Evolutionary conservation across 768 basidiomycete species (phyloP), one percentile per base, ranked within the genome.

Genomic region (Hebeloma cylindrosporum): DNA sequence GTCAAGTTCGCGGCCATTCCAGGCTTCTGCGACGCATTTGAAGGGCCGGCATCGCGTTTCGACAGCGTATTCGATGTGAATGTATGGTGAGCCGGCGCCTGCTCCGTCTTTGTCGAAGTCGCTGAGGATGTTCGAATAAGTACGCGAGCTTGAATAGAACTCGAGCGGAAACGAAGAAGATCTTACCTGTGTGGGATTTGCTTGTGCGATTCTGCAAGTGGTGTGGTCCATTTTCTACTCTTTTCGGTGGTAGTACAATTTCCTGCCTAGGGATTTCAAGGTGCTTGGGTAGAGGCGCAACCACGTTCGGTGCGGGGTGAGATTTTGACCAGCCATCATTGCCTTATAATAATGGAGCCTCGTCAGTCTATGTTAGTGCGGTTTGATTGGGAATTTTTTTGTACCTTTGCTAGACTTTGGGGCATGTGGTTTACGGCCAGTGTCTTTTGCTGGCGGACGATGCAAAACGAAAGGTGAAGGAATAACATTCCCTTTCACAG

Each of bases 271-370:
- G 23, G 40, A 20, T 27, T 42, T 42, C 29, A 32, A 16, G 27
- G n/a, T n/a, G n/a, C n/a, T 42, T 27, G 40, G 32, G 22, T 31
- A 32, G 14, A 31, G 29, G 18, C n/a, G n/a, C n/a, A n/a, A n/a
- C 29, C 40, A 42, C 29, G 40, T 42, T 30, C 29, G 40, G 27
- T 32, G 40, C 40, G 32, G 29, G 40, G 40, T 42, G 40, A 32
- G 40, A 42, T 31, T 42, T 42, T 30, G 29, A 32, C 40, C 17
- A 30, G 28, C 40, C 40, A 31, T 32, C 29, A 22, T 42, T 42
- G 40, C 17, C 40, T 42, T 42, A 42, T 20, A 42, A 40, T 40
- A 40, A 42, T 42, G 29, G 22, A 42, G 40, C 32, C 40, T 30
- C 32, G 29, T 42, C 29, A 42, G 40, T 42, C 29, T 27, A 42